phyloP scores from a whole-genome alignment of 257 asterid species.

The Solanum paucissectum region DNA sequence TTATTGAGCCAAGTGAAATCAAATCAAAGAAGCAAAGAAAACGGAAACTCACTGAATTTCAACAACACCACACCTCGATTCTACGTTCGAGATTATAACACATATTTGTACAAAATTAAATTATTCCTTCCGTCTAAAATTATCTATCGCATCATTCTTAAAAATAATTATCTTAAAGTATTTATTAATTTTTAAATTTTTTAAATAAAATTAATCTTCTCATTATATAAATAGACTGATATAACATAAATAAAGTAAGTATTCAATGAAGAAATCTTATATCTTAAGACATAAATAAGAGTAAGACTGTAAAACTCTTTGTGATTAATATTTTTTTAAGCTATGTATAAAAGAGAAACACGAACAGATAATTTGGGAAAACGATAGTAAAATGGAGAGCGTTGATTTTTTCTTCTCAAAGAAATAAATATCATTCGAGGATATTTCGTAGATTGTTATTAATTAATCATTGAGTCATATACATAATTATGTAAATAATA shows the following conservation, averaged over 20 bases:
- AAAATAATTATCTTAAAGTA: background rate
- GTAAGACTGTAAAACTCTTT: too few relatives aligned
- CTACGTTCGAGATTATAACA: slow-evolving; percentile 7
- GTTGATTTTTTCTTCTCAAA: background rate
- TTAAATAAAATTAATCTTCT: background rate
- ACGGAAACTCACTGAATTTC: slow-evolving; percentile 22
- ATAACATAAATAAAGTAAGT: too few relatives aligned
- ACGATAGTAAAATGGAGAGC: too few relatives aligned
- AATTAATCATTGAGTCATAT: background rate
- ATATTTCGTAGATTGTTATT: background rate
- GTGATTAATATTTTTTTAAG: too few relatives aligned
- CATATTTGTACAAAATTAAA: background rate
- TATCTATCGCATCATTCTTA: background rate
- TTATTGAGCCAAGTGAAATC: slow-evolving; percentile 56
- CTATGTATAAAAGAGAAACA: too few relatives aligned
- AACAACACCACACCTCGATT: slow-evolving; percentile 18
- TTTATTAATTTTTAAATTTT: too few relatives aligned
- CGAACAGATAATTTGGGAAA: too few relatives aligned
- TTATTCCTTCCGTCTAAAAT: too few relatives aligned
- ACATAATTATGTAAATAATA: too few relatives aligned
- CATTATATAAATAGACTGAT: too few relatives aligned
- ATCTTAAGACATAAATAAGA: too few relatives aligned
- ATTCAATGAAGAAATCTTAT: too few relatives aligned
- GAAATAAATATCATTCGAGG: background rate
- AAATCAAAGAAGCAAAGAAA: background rate